Evolutionary conservation across 2,329 filamentous ascomycete species (phyloP), one percentile per base, ranked within the genome.

Genomic region (Pseudogymnoascus pannorum): DNA sequence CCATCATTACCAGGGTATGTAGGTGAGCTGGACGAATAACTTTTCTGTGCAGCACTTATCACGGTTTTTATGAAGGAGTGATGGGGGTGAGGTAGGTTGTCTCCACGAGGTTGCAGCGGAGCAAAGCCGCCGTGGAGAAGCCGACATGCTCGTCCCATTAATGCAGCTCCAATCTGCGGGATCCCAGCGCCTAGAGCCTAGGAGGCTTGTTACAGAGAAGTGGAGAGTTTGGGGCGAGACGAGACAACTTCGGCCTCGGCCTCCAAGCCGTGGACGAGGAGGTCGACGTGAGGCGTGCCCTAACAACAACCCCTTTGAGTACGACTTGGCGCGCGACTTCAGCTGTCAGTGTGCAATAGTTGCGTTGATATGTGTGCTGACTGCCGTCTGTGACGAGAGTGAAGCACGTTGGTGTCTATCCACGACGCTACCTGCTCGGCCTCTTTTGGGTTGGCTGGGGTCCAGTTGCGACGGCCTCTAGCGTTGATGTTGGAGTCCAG

Each of bases 131-230:
- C 26, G 26, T 54, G 26, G 48, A 31, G 29, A 54, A 33, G 26
- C 48, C 48, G 48, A 54, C 16, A 9, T 2, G 4, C n/a, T 5
- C 16, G 9, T 7, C n/a, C 48, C 48, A 20, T 54, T 12, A 16
- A 18, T 31, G 24, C 26, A 54, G 48, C 48, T 54, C 48, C 16
- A 54, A 14, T 26, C n/a, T 20, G 26, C 48, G 48, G 48, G 20
- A 54, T 54, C 48, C 26, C 48, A 54, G 48, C 48, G 48, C 48
- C 48, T 31, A 31, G 48, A 54, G n/a, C n/a, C 48, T 26, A 54
- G 48, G 26, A 54, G 48, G 26, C 48, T 54, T 54, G 48, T 54
- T 54, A 54, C 48, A 54, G 48, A 54, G 26, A 31, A 54, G 48
- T 54, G 48, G 48, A 54, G 26, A n/a, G 18, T 31, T 18, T 54